A percentile compares a stretch with the other conserved stretches of the same genome.
These are phyloP conservation scores for Tolypocladium cylindrosporum DNA, from an alignment of 2,329 filamentous ascomycete species.

Conservation along the genomic window DNA sequence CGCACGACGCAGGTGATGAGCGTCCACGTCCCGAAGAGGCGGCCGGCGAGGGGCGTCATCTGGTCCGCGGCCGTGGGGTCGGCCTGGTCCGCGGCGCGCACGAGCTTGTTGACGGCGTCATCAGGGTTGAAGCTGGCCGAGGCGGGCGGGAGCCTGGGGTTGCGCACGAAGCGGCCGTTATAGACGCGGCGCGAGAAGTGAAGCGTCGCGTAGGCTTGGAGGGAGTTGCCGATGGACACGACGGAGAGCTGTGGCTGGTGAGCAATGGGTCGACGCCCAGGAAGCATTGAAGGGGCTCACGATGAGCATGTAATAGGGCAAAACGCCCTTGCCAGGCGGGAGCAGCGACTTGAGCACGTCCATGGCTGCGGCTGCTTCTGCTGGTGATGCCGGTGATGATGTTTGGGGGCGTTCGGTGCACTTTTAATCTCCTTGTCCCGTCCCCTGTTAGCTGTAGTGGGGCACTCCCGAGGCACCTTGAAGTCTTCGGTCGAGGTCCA, in stretches of 20 bases:
- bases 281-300: conserved; percentile 19
- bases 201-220: conserved; percentile 74
- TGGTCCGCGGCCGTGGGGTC: conserved; percentile 42
- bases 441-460: neutral
- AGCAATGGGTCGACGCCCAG: neutral
- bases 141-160: conserved; percentile 31
- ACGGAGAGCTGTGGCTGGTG: conserved; percentile 56
- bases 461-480: neutral
- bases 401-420: neutral
- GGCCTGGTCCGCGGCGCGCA: conserved; percentile 28
- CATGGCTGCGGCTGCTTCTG: conserved; percentile 21
- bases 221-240: conserved; percentile 72
- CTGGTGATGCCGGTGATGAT: neutral
- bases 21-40: conserved; percentile 84
- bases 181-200: conserved; percentile 84
- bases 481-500: neutral
- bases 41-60: conserved; percentile 65
- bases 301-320: conserved; percentile 50
- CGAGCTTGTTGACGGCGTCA: conserved; percentile 42
- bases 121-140: conserved; percentile 36
- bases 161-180: conserved; percentile 50
- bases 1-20: conserved; percentile 67
- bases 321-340: conserved; percentile 39
- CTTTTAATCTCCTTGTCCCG: neutral
- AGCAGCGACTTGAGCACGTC: conserved; percentile 33